Evolutionary conservation across 345 rosid species (phyloP), one percentile per base, ranked within the genome.

Genomic region (Eucalyptus coolabah): DNA sequence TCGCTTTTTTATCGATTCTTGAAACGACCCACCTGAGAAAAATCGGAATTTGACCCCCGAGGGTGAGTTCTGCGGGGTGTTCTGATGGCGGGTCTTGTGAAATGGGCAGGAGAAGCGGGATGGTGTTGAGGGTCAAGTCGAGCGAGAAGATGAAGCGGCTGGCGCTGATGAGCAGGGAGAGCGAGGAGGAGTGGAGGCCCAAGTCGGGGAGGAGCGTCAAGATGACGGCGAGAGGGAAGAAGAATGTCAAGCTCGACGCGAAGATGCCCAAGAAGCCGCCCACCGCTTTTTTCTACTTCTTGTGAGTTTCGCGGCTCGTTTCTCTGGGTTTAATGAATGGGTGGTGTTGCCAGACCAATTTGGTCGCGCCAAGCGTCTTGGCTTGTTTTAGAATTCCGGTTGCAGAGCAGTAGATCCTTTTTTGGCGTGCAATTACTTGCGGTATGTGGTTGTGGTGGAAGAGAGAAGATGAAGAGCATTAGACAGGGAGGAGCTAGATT

Each of bases 251-350:
- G 92, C 23, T 91, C 45, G 96, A 95, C 59, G 92, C 94, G 82
- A 93, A 93, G 91, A 96, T 89, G 93, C 99, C 99, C 6, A 97
- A 97, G 95, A 96, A 97, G 90, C 99, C 99, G 72, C 96, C 99
- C 17, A 97, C 99, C 87, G 99, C 98, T 59, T 97, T 97, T 93
- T 97, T 97, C 93, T 97, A 77, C 91, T 97, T 94, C 94, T 90
- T 97, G 99, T 96, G 93, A 34, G 96, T 90, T 40, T 37, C 42
- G 13, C 50, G 16, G 67, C 87, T 44, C 30, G 32, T 83, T 49
- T 82, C 51, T 77, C 44, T 86, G 47, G 6, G 47, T 88, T 87
- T 51, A 69, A 32, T 49, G 28, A 17, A 47, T 69, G 88, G 45
- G 86, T 59, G 47, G 77, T 50, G 50, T 37, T 26, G 8, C 47